Conservation (phyloP, 176 grass and related monocot species). For the Eremochloa ophiuroides region DNA sequence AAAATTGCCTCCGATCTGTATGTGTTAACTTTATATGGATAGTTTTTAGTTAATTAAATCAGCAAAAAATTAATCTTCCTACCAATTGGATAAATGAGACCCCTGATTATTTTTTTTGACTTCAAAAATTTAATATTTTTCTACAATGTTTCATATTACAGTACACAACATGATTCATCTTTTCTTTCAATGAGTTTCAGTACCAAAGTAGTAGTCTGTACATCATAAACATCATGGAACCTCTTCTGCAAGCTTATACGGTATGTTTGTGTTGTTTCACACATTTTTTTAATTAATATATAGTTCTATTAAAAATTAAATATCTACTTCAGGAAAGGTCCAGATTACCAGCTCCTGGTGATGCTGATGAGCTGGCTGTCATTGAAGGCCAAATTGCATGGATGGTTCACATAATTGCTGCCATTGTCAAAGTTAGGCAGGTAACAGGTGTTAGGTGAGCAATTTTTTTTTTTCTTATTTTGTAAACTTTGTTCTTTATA, state of each 20-base stretch:
- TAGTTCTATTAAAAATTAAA: slow-evolving; percentile 13
- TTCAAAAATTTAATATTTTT: slow-evolving; percentile 4
- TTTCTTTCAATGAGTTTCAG: slow-evolving; percentile 57
- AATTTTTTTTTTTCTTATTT: slow-evolving; percentile 1
- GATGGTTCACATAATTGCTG: slow-evolving; percentile 96
- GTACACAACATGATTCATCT: slow-evolving; percentile 17
- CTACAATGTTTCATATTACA: slow-evolving; percentile 14
- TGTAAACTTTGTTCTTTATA: slow-evolving; percentile 15
- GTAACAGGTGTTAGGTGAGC: slow-evolving; percentile 65
- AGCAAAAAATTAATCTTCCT: background rate
- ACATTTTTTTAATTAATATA: background rate
- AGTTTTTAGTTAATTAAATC: background rate
- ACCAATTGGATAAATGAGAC: background rate
- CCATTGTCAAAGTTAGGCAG: slow-evolving; percentile 92
- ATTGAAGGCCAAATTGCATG: slow-evolving; percentile 99
- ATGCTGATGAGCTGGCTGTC: slow-evolving; percentile 65
- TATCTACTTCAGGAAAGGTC: slow-evolving; percentile 73
- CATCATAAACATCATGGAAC: slow-evolving; percentile 99
- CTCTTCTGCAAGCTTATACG: slow-evolving; percentile 99
- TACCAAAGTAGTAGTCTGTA: slow-evolving; percentile 86
- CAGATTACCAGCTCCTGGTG: slow-evolving; percentile 69
- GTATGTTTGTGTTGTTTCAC: slow-evolving; percentile 47
- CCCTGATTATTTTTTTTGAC: background rate
- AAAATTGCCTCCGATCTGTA: background rate
- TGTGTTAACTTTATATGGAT: background rate